These are phyloP conservation scores for Diddensiella transvaalensis DNA, from an alignment of 805 yeast genomes.

Conservation along the genomic window DNA sequence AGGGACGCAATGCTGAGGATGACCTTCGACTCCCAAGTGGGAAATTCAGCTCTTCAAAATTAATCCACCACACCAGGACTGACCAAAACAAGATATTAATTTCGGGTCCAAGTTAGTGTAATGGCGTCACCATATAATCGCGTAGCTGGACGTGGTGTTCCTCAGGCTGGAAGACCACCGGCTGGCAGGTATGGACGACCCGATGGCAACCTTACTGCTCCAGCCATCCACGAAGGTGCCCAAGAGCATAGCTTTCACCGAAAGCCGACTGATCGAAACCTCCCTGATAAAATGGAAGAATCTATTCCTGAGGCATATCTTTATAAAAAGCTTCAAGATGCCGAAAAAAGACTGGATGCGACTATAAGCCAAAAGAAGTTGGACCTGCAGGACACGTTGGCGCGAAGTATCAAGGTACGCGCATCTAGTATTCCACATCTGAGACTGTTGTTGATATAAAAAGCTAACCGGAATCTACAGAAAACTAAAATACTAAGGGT, in stretches of 20 bases:
- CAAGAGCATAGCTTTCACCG: constrained; percentile 18
- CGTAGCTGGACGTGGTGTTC: neutral
- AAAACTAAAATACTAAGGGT: constrained; percentile 65
- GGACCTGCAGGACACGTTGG: constrained; percentile 72
- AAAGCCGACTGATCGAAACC: constrained; percentile 51
- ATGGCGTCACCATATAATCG: constrained; percentile 1
- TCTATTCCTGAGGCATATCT: constrained; percentile 67
- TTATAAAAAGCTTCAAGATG: constrained; percentile 67
- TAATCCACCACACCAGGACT: too few species aligned
- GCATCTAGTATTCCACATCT: too few species aligned
- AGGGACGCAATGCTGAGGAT: too few species aligned
- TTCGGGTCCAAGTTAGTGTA: neutral
- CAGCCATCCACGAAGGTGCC: neutral
- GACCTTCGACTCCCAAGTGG: too few species aligned
- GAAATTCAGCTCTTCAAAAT: too few species aligned
- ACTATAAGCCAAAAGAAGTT: constrained; percentile 76
- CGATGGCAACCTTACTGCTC: neutral
- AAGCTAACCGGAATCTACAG: too few species aligned
- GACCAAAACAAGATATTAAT: too few species aligned
- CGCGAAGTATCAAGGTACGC: constrained; percentile 39
- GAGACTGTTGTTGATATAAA: neutral
- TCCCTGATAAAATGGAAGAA: constrained; percentile 44
- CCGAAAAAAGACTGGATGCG: constrained; percentile 81
- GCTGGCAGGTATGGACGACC: constrained; percentile 1
- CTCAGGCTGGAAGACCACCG: neutral